Evolutionary conservation across 169 alveolate species (phyloP), one percentile per base, ranked within the genome.

Genomic region (Cyclospora cayetanensis): DNA sequence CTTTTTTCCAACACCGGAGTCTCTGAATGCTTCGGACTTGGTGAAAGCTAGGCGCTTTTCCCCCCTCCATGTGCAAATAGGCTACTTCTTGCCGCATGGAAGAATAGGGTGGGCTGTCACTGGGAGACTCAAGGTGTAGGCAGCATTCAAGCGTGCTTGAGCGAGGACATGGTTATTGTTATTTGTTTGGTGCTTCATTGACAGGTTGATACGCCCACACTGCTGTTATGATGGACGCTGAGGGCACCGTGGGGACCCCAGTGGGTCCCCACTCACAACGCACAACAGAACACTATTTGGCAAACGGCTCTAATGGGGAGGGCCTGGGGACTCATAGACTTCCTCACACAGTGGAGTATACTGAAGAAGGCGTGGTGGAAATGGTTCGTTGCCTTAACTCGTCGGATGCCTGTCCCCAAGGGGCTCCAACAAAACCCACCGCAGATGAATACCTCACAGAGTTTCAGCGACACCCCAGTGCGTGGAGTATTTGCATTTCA

Each of bases 401-500:
- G 50, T 68, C 90, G 37, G 15, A 72, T 12, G 25, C 52, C 5
- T n/a, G 5, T 5, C 31, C n/a, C 12, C 68, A 43, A 20, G 52
- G 72, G 72, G 60, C 4, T 52, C n/a, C 90, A 34, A 39, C 91
- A 39, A 29, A 76, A 20, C 80, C 66, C 31, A 65, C 43, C n/a
- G 93, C 93, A 34, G 79, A 90, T 77, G 83, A 35, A n/a, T 90
- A 66, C 55, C 90, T 90, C 29, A 76, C 85, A 9, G 80, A 90
- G 7, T 90, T 90, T 37, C 93, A 90, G 93, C 89, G 60, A 77
- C 88, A 79, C 11, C 70, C 90, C 35, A 35, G 90, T 25, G 93
- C 93, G 11, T 90, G 93, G 93, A 60, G 90, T 22, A 60, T 90
- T 43, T 90, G 93, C 84, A 90, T 90, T 42, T 76, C 93, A 52